Evolutionary conservation across 2,329 filamentous ascomycete species (phyloP).

Genomic region (Ceratocystis cacaofunesta): DNA sequence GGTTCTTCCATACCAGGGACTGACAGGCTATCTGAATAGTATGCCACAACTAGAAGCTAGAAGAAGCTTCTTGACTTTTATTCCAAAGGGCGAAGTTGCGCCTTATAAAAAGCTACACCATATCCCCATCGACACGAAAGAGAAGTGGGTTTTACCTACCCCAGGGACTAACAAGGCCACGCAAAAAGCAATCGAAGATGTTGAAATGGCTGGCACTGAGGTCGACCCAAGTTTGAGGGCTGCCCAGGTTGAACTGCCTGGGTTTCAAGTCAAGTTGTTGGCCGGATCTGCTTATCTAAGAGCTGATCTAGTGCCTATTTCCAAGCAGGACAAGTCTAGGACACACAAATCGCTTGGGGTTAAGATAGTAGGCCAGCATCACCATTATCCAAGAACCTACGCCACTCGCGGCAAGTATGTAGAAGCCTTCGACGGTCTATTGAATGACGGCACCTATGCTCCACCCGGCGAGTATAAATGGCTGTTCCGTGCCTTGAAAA

Average conservation of each 20-base stretch:
- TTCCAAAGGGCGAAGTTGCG: constrained; percentile 20
- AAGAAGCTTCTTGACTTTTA: constrained; percentile 21
- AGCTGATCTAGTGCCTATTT: constrained; percentile 23
- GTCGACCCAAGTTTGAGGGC: not conserved
- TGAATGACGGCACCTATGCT: constrained; percentile 33
- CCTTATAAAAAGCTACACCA: constrained; percentile 19
- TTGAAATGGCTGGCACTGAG: constrained; percentile 22
- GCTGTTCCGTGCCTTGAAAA: constrained; percentile 32
- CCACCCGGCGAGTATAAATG: constrained; percentile 37
- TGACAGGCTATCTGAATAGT: constrained; percentile 24
- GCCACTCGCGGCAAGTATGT: constrained; percentile 21
- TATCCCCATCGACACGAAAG: constrained; percentile 23
- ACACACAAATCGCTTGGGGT: constrained; percentile 25
- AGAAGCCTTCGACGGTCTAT: constrained; percentile 31
- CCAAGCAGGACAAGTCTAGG: not conserved
- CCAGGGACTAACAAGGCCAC: constrained; percentile 9
- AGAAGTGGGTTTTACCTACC: constrained; percentile 20
- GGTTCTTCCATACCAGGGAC: constrained; percentile 28
- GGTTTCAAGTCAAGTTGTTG: constrained; percentile 25
- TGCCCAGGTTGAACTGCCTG: constrained; percentile 22
- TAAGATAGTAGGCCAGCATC: constrained; percentile 30
- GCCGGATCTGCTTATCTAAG: constrained; percentile 29
- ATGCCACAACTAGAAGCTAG: constrained; percentile 25
- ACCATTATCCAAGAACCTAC: constrained; percentile 26
- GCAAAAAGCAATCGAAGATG: not conserved